Base-by-base conservation (phyloP, 306 rosid species). In the Trichosanthes truncata region DNA sequence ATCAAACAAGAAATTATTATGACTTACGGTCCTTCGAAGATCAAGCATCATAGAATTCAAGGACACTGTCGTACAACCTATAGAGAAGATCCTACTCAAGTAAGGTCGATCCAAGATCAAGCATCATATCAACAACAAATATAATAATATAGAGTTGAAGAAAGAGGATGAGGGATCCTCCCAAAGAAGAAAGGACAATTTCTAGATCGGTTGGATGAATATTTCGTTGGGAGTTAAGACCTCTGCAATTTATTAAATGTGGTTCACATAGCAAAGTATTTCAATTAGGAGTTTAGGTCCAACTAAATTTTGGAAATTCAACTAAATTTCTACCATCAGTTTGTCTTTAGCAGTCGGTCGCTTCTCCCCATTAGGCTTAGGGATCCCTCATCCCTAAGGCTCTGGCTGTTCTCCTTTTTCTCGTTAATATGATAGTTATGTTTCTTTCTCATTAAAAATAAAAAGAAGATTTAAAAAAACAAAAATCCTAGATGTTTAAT, bases 81-180 rank as follows among this genome's bases (percentile, higher is more conserved):
- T 17, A 51, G 20, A 51, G 4, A 21, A 51, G 4, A 51, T 51
- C 21, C 21, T 51, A 1, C 21, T 51, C 21, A 51, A 51, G 56
- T 51, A 12, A 48, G 14, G 53, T 48, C 3, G 53, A 12, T 20
- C 2, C 56, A 17, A 15, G 69, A 62, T 6, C 11, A 62, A 33
- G 53, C n/a, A 69, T 69, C 76, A 69, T 21, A 69, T 41, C n/a
- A 69, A 69, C 76, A 69, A 40, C 51, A 69, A 43, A 69, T 9
- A 45, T 5, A 45, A 71, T n/a, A 41, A 23, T 45, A 71, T 71
- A 23, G 56, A 45, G 35, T 21, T 35, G 17, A 51, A 51, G 56
- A 1, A 12, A 4, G 33, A 29, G 33, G 33, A 29, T 29, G 33
- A 48, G 6, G 11, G 53, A 5, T 48, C 53, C 53, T 48, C 18